These are phyloP conservation scores for Lasiodiplodia theobromae DNA, from an alignment of 2,329 filamentous ascomycete genomes.

Conservation along the genomic window DNA sequence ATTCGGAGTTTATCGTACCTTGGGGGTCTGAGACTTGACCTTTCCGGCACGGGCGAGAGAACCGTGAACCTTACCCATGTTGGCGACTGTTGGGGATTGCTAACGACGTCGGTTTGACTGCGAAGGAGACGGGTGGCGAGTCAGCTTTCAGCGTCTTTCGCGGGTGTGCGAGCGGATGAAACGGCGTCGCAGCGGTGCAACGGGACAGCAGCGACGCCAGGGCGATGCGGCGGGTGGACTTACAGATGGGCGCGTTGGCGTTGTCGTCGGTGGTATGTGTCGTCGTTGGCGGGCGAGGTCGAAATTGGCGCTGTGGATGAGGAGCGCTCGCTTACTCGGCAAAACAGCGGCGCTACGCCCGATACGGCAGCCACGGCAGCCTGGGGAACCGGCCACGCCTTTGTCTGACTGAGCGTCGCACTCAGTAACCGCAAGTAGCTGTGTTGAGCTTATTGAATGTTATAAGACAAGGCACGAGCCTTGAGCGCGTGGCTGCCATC, in stretches of 20 bases:
- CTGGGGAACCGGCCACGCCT: conserved; percentile 3
- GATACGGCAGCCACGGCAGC: conserved; percentile 4
- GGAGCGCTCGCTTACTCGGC: conserved; percentile 26
- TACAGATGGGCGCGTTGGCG: conserved; percentile 43
- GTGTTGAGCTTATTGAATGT: background rate
- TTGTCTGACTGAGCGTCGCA: background rate
- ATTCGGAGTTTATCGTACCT: conserved; percentile 65
- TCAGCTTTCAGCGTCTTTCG: background rate
- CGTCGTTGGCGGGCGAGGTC: conserved; percentile 38
- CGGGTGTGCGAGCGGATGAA: background rate
- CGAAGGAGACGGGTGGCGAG: conserved; percentile 39
- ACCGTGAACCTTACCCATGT: conserved; percentile 93
- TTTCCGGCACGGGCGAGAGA: conserved; percentile 95
- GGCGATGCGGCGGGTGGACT: conserved; percentile 36
- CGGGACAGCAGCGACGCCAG: background rate
- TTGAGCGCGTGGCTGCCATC: background rate
- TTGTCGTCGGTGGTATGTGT: conserved; percentile 43
- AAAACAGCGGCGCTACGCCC: conserved; percentile 27
- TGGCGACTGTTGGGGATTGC: conserved; percentile 56
- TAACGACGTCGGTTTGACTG: conserved; percentile 34
- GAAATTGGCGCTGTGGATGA: conserved; percentile 39
- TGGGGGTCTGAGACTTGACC: conserved; percentile 96
- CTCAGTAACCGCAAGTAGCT: background rate
- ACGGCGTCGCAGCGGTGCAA: conserved; percentile 3
- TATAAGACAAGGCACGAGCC: background rate